These are phyloP conservation scores for Rhizophora apiculata DNA, from an alignment of 345 rosid species.

Conservation along the genomic window DNA sequence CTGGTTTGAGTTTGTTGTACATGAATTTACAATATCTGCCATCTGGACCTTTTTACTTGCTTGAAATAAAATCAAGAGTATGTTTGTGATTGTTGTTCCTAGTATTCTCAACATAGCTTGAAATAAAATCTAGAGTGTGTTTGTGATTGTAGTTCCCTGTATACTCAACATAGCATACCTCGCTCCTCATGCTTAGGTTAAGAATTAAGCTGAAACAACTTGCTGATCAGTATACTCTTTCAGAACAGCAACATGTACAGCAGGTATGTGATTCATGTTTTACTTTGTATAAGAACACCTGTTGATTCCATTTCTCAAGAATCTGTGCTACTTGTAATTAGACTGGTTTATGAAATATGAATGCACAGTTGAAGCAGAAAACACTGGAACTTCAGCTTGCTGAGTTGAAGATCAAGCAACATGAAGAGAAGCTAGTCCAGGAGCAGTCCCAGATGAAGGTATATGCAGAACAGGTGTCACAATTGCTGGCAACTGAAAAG, in stretches of 20 bases:
- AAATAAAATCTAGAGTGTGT: too few species aligned
- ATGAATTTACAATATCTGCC: background rate
- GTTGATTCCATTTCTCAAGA: slow-evolving; percentile 1
- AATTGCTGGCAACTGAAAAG: slow-evolving; percentile 80
- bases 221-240: slow-evolving; percentile 76
- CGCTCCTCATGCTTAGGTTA: slow-evolving; percentile 50
- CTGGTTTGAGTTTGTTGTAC: slow-evolving; percentile 1
- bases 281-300: background rate
- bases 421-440: slow-evolving; percentile 75
- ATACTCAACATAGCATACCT: slow-evolving; percentile 2
- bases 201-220: slow-evolving; percentile 77
- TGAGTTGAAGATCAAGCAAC: slow-evolving; percentile 72
- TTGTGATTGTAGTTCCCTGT: too few species aligned
- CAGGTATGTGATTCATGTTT: slow-evolving; percentile 38
- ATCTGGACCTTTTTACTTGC: too few species aligned
- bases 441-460: slow-evolving; percentile 90
- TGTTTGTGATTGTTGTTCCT: too few species aligned
- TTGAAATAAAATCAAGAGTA: too few species aligned
- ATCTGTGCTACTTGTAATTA: background rate
- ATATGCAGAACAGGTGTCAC: slow-evolving; percentile 85
- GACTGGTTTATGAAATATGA: slow-evolving; percentile 20
- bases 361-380: slow-evolving; percentile 79
- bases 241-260: slow-evolving; percentile 78
- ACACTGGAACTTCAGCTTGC: slow-evolving; percentile 76
- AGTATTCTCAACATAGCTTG: background rate